Conservation (phyloP, 768 basidiomycete genomes). For the Albatrellus ellisii region DNA sequence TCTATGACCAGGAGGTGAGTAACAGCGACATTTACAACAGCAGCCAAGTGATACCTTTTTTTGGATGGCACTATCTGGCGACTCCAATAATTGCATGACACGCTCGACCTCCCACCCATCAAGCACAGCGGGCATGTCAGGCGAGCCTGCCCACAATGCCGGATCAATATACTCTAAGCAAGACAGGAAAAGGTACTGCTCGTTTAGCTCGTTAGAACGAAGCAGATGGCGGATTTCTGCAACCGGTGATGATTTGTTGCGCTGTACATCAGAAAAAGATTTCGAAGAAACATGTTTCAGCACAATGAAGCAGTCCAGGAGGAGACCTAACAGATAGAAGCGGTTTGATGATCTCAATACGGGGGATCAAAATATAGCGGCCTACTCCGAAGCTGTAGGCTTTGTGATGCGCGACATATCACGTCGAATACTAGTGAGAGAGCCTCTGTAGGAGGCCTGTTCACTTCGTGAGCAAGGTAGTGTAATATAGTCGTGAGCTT, state of each 20-base stretch:
- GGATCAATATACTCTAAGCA: slow-evolving; percentile 50
- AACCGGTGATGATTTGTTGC: slow-evolving; percentile 16
- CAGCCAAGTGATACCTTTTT: slow-evolving; percentile 33
- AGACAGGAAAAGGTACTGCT: slow-evolving; percentile 50
- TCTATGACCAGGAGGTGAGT: slow-evolving; percentile 27
- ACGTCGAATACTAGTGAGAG: background rate
- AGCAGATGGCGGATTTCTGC: slow-evolving; percentile 44
- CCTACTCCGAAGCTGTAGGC: background rate
- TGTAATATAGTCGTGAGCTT: background rate
- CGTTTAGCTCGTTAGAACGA: slow-evolving; percentile 40
- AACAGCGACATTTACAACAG: background rate
- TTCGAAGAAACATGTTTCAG: slow-evolving; percentile 6
- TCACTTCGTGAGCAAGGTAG: background rate
- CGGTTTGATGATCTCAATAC: background rate
- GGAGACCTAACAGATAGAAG: background rate
- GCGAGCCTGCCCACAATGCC: slow-evolving; percentile 51
- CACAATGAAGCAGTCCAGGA: slow-evolving; percentile 5
- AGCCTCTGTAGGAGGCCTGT: background rate
- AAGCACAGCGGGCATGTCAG: slow-evolving; percentile 36
- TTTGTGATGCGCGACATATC: background rate
- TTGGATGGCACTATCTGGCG: slow-evolving; percentile 43
- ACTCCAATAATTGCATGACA: slow-evolving; percentile 56
- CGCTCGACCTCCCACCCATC: slow-evolving; percentile 65
- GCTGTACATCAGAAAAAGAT: slow-evolving; percentile 2
- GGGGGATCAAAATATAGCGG: background rate